Base-by-base conservation (phyloP, 1,284 basidiomycete species). In the Mycena citricolor region DNA sequence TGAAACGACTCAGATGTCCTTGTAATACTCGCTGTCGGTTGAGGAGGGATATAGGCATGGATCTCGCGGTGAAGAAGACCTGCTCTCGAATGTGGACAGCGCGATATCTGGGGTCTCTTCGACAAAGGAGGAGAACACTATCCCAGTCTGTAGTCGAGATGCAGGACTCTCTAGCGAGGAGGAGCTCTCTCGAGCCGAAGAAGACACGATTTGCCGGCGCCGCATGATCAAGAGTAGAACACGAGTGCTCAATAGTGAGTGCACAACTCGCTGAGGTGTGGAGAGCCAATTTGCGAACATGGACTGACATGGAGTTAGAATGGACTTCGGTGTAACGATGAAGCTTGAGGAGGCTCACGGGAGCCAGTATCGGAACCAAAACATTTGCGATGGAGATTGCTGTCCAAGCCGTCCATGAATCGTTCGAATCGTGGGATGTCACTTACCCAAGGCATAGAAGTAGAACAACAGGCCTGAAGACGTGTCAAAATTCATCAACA, bases 361-460 rank as follows among this genome's bases (percentile, higher is more conserved):
- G 64, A 5, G 61, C 64, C 30, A 64, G 47, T 4, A 69, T 54
- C 5, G 68, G 67, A 8, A 67, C 64, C 24, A 70, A 38, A 12
- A 71, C 61, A 51, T 73, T 72, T 19, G 65, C 62, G 17, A 70
- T 41, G 5, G 70, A 68, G n/a, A 72, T 60, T 5, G 55, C 69
- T 71, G 45, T 4, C 11, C 8, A 45, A 16, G 1, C 24, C 29
- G 34, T 22, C 14, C 17, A 14, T 8, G 28, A 20, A 21, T 24
- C 25, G 23, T 35, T 12, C n/a, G 33, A 5, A n/a, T n/a, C 19
- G 30, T 14, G 5, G 23, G 10, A 22, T 43, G 30, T 17, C 30
- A 59, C 61, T 44, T 39, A 70, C 68, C 39, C n/a, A 70, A 54
- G 25, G 66, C 57, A 46, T 66, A 71, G 14, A 68, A 29, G 47